A percentile compares a stretch with the other conserved stretches of the same genome.
phyloP scores from a whole-genome alignment of 495 filamentous ascomycete species.

The Tetracladium setigerum region DNA sequence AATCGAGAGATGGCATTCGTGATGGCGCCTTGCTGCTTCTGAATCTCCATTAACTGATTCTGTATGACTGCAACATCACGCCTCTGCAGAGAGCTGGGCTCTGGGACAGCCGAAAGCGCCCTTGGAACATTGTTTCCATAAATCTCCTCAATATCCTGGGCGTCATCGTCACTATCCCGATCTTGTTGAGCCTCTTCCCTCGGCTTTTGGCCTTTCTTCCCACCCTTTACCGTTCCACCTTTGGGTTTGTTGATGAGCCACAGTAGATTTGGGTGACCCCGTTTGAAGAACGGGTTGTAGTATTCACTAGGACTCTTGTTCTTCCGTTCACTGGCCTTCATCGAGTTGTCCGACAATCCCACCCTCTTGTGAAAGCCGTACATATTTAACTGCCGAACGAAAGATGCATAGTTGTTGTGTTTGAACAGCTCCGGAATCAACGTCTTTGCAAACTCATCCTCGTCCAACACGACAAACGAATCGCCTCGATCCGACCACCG shows the following conservation, averaged over 20 bases:
- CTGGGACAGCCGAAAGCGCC: constrained; percentile 24
- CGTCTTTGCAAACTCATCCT: constrained; percentile 97
- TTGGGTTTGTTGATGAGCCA: constrained; percentile 99
- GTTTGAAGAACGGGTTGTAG: constrained; percentile 90
- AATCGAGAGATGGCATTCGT: constrained; percentile 69
- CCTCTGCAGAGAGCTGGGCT: constrained; percentile 52
- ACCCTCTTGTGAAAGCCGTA: constrained; percentile 99
- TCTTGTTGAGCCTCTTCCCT: constrained; percentile 66
- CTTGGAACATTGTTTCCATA: constrained; percentile 17
- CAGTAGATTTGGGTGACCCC: constrained; percentile 83
- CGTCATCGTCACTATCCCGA: constrained; percentile 64
- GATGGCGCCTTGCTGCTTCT: constrained; percentile 78
- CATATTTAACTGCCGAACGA: constrained; percentile 98
- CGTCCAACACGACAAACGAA: constrained; percentile 93
- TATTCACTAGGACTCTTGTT: constrained; percentile 98
- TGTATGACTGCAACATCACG: constrained; percentile 73
- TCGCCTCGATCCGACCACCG: constrained; percentile 95
- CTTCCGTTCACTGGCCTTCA: constrained; percentile 93
- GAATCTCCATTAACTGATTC: constrained; percentile 69
- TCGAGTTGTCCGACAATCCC: constrained; percentile 91
- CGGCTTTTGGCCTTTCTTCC: constrained; percentile 46
- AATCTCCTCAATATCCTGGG: constrained; percentile 33
- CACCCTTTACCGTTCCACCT: constrained; percentile 38
- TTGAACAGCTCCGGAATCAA: constrained; percentile 97
- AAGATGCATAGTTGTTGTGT: constrained; percentile 98